phyloP scores from a whole-genome alignment of 495 filamentous ascomycete genomes.

The Annulohypoxylon maeteangense region DNA sequence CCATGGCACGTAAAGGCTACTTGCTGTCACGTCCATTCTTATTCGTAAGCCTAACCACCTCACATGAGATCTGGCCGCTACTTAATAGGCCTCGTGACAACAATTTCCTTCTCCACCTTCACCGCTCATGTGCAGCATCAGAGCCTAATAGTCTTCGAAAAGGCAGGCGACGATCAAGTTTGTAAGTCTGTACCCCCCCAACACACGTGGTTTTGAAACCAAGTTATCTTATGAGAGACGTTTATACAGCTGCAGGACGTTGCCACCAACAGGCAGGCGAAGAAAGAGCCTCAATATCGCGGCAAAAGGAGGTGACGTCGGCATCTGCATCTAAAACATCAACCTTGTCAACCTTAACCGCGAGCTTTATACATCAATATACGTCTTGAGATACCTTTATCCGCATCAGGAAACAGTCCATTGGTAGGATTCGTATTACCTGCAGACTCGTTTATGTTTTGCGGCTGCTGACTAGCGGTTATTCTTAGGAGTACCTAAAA shows the following conservation, averaged over 20 bases:
- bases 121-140: not conserved
- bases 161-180: not conserved
- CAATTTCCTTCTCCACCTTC: slow-evolving; percentile 11
- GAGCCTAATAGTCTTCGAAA: slow-evolving; percentile 6
- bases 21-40: slow-evolving; percentile 22
- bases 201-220: slow-evolving; percentile 28
- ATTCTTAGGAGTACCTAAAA: slow-evolving; percentile 34
- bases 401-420: slow-evolving; percentile 13
- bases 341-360: slow-evolving; percentile 20
- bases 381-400: slow-evolving; percentile 9
- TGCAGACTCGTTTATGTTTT: slow-evolving; percentile 36
- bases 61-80: slow-evolving; percentile 31
- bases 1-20: slow-evolving; percentile 24
- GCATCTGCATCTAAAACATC: slow-evolving; percentile 9
- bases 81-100: slow-evolving; percentile 23
- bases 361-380: slow-evolving; percentile 11
- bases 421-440: slow-evolving; percentile 35
- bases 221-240: slow-evolving; percentile 1
- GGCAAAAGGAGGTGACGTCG: not conserved
- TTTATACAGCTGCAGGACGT: slow-evolving; percentile 16
- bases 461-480: slow-evolving; percentile 35
- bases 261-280: slow-evolving; percentile 4
- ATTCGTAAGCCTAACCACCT: slow-evolving; percentile 14
- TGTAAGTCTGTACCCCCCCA: slow-evolving; percentile 12
- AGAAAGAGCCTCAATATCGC: slow-evolving; percentile 2